Evolutionary conservation across 352 stramenopile species (phyloP).

Genomic region (Blastocystis sp.): DNA sequence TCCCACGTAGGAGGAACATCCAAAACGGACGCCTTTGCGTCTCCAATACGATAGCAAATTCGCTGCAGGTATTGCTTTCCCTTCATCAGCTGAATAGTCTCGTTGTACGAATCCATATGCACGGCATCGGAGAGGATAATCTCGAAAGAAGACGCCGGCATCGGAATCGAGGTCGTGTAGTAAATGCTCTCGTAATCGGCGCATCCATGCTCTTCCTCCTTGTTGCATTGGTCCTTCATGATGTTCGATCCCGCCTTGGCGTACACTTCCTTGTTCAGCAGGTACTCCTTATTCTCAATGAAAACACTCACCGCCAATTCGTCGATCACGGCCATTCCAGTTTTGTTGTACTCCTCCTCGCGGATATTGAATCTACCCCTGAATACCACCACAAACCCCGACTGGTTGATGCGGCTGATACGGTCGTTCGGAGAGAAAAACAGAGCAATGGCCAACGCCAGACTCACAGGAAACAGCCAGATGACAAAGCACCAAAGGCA

Average conservation of each 20-base stretch:
- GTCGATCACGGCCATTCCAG: neutral
- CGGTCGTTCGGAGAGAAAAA: constrained; percentile 1
- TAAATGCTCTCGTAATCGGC: neutral
- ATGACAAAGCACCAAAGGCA: neutral
- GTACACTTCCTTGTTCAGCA: neutral
- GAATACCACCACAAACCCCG: neutral
- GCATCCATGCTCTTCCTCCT: neutral
- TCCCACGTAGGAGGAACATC: neutral
- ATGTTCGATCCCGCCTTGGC: neutral
- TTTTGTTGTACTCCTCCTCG: neutral
- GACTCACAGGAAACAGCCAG: neutral
- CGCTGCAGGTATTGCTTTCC: neutral
- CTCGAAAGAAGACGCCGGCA: neutral
- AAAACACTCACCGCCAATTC: neutral
- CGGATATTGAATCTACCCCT: constrained; percentile 10
- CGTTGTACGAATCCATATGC: neutral
- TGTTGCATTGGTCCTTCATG: neutral
- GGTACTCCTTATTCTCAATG: neutral
- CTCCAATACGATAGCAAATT: neutral
- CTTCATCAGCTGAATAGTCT: neutral
- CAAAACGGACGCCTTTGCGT: neutral
- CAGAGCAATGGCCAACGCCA: neutral
- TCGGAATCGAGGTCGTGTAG: neutral
- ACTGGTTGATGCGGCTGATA: no score
- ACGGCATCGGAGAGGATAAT: neutral